phyloP scores from a whole-genome alignment of 345 rosid genomes.

The Eutrema heterophyllum region DNA sequence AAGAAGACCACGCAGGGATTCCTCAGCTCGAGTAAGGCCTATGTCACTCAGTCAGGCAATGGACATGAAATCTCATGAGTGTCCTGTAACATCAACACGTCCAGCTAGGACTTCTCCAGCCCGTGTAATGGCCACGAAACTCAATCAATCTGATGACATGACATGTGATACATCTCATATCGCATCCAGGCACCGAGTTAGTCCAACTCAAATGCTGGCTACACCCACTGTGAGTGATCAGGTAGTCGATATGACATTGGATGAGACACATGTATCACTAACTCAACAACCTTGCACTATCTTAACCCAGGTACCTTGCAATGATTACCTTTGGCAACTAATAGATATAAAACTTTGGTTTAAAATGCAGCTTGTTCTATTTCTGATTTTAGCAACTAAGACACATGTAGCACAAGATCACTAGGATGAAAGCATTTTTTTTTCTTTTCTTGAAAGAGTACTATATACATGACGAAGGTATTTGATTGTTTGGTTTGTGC shows the following conservation, averaged over 20 bases:
- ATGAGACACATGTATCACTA: constrained; percentile 10
- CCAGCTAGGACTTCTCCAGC: constrained; percentile 28
- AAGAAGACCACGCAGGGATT: constrained; percentile 21
- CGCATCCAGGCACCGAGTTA: constrained; percentile 8
- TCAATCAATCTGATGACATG: constrained; percentile 5
- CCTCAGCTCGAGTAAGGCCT: constrained; percentile 28
- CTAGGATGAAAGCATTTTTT: background rate
- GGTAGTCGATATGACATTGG: background rate
- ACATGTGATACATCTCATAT: constrained; percentile 6
- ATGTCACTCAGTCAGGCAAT: constrained; percentile 14
- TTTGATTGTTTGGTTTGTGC: constrained; percentile 13
- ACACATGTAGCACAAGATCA: background rate
- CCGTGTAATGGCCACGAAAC: constrained; percentile 17
- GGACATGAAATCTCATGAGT: constrained; percentile 25
- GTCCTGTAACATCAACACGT: constrained; percentile 17
- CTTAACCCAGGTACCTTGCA: constrained; percentile 21
- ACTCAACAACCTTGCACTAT: constrained; percentile 1
- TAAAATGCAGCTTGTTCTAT: background rate
- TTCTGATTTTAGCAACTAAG: background rate
- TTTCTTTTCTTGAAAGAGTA: background rate
- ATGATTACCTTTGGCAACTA: background rate
- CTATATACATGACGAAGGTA: background rate
- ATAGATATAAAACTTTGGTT: background rate
- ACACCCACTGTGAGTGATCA: constrained; percentile 13
- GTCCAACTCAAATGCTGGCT: constrained; percentile 9